Conservation (phyloP, 306 rosid genomes). For the Cicer bijugum region DNA sequence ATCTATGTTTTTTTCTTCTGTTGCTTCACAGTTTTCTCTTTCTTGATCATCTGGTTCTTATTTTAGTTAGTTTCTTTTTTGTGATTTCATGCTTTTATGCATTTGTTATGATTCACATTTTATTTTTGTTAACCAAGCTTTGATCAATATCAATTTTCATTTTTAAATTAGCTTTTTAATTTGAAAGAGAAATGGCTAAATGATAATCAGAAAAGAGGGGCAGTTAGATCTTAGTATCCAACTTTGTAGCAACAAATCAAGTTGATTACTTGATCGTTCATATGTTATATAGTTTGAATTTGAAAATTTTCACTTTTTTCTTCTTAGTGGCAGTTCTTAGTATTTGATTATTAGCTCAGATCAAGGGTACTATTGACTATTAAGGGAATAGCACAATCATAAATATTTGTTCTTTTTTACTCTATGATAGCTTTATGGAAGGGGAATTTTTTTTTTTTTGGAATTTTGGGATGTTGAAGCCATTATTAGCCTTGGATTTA, state of each 20-base stretch:
- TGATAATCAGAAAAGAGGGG: conserved; percentile 5
- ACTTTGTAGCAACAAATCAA: conserved; percentile 40
- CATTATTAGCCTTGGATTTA: conserved; percentile 25
- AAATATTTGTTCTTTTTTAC: conserved; percentile 12
- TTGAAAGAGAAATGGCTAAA: conserved; percentile 30
- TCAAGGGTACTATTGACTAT: conserved; percentile 21
- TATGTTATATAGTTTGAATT: not conserved
- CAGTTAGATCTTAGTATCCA: conserved; percentile 50
- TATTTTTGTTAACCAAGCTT: conserved; percentile 32
- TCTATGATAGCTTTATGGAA: conserved; percentile 31
- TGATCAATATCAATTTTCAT: conserved; percentile 36
- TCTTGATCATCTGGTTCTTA: conserved; percentile 40
- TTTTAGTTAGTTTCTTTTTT: conserved; percentile 2
- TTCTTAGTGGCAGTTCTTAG: conserved; percentile 32
- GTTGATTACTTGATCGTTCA: conserved; percentile 46
- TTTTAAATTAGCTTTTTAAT: conserved; percentile 34
- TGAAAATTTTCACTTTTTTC: conserved; percentile 22
- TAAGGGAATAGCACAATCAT: conserved; percentile 20
- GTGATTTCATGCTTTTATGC: conserved; percentile 42
- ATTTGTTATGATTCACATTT: conserved; percentile 40
- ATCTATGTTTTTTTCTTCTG: conserved; percentile 41
- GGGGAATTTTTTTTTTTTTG: not conserved
- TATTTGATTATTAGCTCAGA: conserved; percentile 41
- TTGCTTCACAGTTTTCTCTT: conserved; percentile 22
- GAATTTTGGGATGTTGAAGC: conserved; percentile 22